A percentile compares a stretch with the other conserved stretches of the same genome.
Conservation (phyloP, 176 grass and related monocot genomes). For the Rhynchospora tenuis region DNA sequence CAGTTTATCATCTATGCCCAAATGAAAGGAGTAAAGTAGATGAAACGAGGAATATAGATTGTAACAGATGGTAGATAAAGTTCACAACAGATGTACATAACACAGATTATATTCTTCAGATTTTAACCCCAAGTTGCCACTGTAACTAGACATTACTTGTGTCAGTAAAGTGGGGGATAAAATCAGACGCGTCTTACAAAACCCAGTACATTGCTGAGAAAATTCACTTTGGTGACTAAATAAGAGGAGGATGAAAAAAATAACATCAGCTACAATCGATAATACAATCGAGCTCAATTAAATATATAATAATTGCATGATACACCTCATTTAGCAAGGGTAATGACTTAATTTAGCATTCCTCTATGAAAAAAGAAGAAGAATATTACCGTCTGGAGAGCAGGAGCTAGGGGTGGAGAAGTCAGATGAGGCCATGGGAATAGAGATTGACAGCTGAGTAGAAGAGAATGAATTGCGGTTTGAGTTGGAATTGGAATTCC, state of each 20-base stretch:
- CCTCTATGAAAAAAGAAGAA: neutral
- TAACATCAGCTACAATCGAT: neutral
- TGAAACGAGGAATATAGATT: neutral
- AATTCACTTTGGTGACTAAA: neutral
- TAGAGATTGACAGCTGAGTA: conserved; percentile 87
- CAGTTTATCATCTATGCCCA: neutral
- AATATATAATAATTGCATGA: neutral
- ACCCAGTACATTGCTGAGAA: neutral
- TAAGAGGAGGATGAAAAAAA: neutral
- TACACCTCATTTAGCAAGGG: neutral
- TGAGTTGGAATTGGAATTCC: conserved; percentile 25
- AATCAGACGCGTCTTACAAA: neutral
- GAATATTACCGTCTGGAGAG: conserved; percentile 39
- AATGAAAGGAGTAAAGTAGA: neutral
- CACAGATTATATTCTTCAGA: neutral
- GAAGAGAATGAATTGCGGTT: conserved; percentile 46
- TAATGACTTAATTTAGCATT: neutral
- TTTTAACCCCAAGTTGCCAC: neutral
- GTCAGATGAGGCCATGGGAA: conserved; percentile 58
- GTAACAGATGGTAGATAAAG: neutral
- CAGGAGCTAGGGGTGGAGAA: conserved; percentile 64
- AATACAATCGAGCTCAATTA: neutral
- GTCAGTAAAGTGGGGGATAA: neutral
- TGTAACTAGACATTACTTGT: neutral
- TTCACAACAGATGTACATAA: neutral